These are phyloP conservation scores for Panaeolus cyanescens DNA, from an alignment of 768 basidiomycete genomes.

Conservation along the genomic window DNA sequence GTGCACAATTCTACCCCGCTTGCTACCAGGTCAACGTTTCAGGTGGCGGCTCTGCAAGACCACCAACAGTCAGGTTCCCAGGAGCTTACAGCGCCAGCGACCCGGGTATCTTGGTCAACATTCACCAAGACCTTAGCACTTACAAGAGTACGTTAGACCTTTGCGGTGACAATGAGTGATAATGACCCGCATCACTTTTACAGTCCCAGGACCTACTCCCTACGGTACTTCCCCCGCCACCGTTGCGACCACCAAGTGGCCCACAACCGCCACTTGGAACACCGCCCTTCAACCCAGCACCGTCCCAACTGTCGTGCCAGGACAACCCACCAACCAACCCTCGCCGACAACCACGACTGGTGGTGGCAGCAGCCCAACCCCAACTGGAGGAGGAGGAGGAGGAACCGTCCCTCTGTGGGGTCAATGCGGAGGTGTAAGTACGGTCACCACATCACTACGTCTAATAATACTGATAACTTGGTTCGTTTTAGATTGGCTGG, in stretches of 20 bases:
- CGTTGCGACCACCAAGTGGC: constrained; percentile 43
- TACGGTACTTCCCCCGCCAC: constrained; percentile 40
- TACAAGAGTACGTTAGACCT: constrained; percentile 37
- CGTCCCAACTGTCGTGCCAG: constrained; percentile 34
- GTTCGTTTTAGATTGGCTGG: neutral
- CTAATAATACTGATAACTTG: neutral
- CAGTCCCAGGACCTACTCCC: constrained; percentile 50
- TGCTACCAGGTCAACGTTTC: constrained; percentile 60
- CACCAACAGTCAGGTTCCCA: constrained; percentile 51
- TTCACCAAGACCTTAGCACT: constrained; percentile 41
- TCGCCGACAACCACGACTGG: neutral
- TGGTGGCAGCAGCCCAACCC: neutral
- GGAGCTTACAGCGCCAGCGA: constrained; percentile 16
- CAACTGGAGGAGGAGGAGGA: neutral
- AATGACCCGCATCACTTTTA: neutral
- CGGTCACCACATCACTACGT: neutral
- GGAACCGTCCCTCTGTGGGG: neutral
- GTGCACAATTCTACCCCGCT: constrained; percentile 79
- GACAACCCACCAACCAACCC: neutral
- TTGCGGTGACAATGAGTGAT: neutral
- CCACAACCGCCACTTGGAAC: constrained; percentile 52
- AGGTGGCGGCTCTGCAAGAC: constrained; percentile 51
- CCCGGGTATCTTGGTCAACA: constrained; percentile 59
- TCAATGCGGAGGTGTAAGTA: neutral
- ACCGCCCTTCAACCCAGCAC: constrained; percentile 47